These are phyloP conservation scores for Alternaria postmessia DNA, from an alignment of 2,329 filamentous ascomycete genomes.

Conservation along the genomic window DNA sequence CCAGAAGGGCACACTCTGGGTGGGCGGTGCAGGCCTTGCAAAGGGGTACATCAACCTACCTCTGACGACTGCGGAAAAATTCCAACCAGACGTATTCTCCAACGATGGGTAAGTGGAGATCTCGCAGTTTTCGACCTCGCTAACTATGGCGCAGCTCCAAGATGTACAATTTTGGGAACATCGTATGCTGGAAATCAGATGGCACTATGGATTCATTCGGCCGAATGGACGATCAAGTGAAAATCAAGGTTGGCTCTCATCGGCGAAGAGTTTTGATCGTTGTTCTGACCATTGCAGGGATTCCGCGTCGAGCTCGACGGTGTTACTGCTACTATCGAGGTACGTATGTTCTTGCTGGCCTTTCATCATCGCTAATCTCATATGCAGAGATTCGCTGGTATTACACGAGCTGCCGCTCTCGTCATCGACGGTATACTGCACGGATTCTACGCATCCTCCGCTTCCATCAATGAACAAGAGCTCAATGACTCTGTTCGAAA, in stretches of 20 bases:
- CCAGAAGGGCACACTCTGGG: constrained; percentile 64
- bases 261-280: neutral
- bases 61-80: constrained; percentile 60
- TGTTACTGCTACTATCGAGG: constrained; percentile 53
- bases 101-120: constrained; percentile 57
- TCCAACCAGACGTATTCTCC: constrained; percentile 61
- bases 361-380: constrained; percentile 4
- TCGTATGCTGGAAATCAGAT: constrained; percentile 63
- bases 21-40: constrained; percentile 64
- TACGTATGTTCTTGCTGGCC: neutral
- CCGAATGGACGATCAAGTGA: constrained; percentile 68
- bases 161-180: constrained; percentile 70
- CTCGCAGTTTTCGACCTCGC: neutral
- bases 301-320: constrained; percentile 69
- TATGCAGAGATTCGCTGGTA: constrained; percentile 51
- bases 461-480: constrained; percentile 32
- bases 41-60: constrained; percentile 65
- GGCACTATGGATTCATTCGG: constrained; percentile 65
- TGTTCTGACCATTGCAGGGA: constrained; percentile 49
- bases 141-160: constrained; percentile 34
- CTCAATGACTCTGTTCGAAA: constrained; percentile 54
- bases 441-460: constrained; percentile 59
- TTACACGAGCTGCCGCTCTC: constrained; percentile 59
- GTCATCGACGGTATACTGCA: constrained; percentile 60
- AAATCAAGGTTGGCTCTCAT: constrained; percentile 57